Evolutionary conservation across 2,329 filamentous ascomycete species (phyloP), one percentile per base, ranked within the genome.

Genomic region (Xylariaceae sp.): DNA sequence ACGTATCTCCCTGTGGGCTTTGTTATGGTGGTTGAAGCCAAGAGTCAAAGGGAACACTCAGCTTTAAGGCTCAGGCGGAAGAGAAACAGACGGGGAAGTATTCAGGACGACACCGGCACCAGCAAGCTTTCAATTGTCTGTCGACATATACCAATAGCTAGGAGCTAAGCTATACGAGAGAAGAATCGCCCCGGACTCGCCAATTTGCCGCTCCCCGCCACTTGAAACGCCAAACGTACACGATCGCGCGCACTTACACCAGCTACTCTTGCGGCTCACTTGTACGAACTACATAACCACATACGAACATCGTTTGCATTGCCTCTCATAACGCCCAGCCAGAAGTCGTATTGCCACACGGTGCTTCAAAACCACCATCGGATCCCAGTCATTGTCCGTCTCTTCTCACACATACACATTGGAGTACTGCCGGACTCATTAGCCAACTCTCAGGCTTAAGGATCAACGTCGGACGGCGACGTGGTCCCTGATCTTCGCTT

Each of bases 401-500:
- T 34, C 40, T 32, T 41, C 37, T 16, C 34, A 12, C 29, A 41
- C n/a, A 22, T 41, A 12, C 29, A 41, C n/a, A 22, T 41, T 36
- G 30, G 19, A 47, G 18, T 39, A 43, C 22, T 49, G 41, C 34
- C 39, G 18, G 16, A 37, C 37, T 16, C 22, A 9, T 34, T 34
- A 5, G 16, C 21, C 22, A 21, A 43, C 5, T 9, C 51, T 51
- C 26, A 21, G 13, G 15, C 29, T 21, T 22, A 10, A n/a, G 34
- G 13, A 37, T 50, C 47, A 48, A 48, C 49, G 51, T 54, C 47
- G 41, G 55, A 51, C 56, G 37, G 57, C 57, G 52, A 39, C 48
- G 55, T 60, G 42, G 26, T 55, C 54, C 53, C 46, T 57, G 49
- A 54, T 54, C 55, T 54, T 54, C 51, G 41, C 53, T 51, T 44